Evolutionary conservation across 2,329 filamentous ascomycete genomes (phyloP).

Genomic region (Periglandula ipomoeae): DNA sequence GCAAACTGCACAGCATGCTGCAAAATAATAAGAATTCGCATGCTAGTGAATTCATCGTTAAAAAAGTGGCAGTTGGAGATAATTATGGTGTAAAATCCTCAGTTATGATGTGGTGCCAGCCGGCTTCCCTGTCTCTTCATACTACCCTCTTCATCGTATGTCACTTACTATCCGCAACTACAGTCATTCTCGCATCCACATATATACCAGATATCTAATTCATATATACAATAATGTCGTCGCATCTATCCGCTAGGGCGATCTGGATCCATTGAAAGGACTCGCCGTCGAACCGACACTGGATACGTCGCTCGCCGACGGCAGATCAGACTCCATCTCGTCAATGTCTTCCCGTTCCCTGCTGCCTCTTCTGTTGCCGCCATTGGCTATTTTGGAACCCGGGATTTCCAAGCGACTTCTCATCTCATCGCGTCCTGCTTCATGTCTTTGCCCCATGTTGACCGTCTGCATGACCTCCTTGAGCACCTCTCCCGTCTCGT

Average conservation of each 20-base stretch:
- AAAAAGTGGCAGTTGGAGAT: too few relatives aligned
- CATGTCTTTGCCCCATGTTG: conserved; percentile 29
- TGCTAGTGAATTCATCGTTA: too few relatives aligned
- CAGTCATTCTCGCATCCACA: too few relatives aligned
- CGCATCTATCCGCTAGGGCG: not conserved
- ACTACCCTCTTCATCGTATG: too few relatives aligned
- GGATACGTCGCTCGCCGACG: conserved; percentile 27
- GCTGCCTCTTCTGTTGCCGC: conserved; percentile 18
- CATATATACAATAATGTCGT: too few relatives aligned
- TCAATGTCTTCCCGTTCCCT: conserved; percentile 20
- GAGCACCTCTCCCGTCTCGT: conserved; percentile 75
- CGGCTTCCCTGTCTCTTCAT: too few relatives aligned
- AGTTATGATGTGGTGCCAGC: too few relatives aligned
- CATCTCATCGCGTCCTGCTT: conserved; percentile 16
- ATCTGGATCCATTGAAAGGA: conserved; percentile 11
- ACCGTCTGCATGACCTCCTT: conserved; percentile 60
- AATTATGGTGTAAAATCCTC: too few relatives aligned
- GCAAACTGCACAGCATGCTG: too few relatives aligned
- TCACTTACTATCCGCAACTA: too few relatives aligned
- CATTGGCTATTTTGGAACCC: conserved; percentile 19
- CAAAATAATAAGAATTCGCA: too few relatives aligned
- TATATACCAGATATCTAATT: too few relatives aligned
- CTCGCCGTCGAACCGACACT: conserved; percentile 27
- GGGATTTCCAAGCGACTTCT: conserved; percentile 25
- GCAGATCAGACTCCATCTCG: conserved; percentile 26